Conservation (phyloP, 2,329 filamentous ascomycete genomes). For the Tothia fuscella region DNA sequence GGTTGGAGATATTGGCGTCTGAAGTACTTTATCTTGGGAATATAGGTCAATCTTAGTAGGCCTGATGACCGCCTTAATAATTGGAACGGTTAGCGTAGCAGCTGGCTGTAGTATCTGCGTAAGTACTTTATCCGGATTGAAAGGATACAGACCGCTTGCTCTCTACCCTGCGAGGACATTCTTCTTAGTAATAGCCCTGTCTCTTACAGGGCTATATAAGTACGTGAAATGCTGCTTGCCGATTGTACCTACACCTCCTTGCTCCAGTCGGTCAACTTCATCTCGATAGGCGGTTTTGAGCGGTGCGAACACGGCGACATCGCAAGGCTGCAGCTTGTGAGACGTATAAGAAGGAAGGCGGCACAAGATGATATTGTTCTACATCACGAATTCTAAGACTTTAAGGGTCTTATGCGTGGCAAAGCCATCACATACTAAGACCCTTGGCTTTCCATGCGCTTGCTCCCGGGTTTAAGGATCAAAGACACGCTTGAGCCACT, state of each 20-base stretch:
- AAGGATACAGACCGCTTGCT: slow-evolving; percentile 5
- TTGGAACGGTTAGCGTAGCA: slow-evolving; percentile 8
- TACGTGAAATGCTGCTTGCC: slow-evolving; percentile 18
- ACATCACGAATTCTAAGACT: slow-evolving; percentile 20
- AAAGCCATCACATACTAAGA: slow-evolving; percentile 27
- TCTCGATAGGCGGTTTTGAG: slow-evolving; percentile 18
- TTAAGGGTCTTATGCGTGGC: slow-evolving; percentile 24
- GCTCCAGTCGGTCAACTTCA: slow-evolving; percentile 16
- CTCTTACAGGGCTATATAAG: slow-evolving; percentile 16
- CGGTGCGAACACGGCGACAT: slow-evolving; percentile 15
- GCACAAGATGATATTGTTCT: slow-evolving; percentile 24
- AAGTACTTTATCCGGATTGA: slow-evolving; percentile 9
- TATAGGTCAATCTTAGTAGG: background rate
- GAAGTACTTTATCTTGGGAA: slow-evolving; percentile 9
- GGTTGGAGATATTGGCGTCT: slow-evolving; percentile 15
- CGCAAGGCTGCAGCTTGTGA: slow-evolving; percentile 19
- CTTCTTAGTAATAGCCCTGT: slow-evolving; percentile 4
- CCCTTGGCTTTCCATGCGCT: slow-evolving; percentile 20
- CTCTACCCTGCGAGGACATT: slow-evolving; percentile 9
- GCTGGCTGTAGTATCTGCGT: slow-evolving; percentile 8
- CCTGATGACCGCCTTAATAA: background rate
- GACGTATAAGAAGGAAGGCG: slow-evolving; percentile 19
- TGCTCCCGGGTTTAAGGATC: slow-evolving; percentile 22
- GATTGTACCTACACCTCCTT: slow-evolving; percentile 14
- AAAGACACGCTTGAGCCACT: slow-evolving; percentile 26